Evolutionary conservation across 139 green algal species (phyloP), one percentile per base, ranked within the genome.

Genomic region (Tetraselmis chui): DNA sequence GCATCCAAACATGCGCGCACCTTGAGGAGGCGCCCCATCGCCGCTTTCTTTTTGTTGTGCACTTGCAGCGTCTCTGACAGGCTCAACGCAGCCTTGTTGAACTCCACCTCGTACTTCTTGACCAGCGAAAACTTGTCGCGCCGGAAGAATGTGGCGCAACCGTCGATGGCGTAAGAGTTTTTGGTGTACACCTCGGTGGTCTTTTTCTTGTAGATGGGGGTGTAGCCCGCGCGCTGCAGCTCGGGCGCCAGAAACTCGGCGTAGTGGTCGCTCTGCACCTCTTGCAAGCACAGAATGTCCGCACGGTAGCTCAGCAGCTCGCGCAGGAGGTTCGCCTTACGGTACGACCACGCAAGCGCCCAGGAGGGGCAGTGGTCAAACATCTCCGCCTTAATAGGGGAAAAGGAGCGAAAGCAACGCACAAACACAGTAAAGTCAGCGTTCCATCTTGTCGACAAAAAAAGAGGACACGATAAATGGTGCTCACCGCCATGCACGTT

Each of bases 51-150:
- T 18, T 67, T 67, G 45, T 67, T 67, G 45, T 67, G 5, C 11
- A 67, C 45, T 85, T 94, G 89, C 30, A 98, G 92, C 5, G 89
- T 85, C 31, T 99, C 96, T 0, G 91, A 92, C 76, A 98, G 86
- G 0, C 86, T 94, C 32, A 98, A 88, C 23, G 96, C 96, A 23
- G 96, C 96, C 89, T 99, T 99, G 93, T 99, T 99, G 93, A 99
- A 99, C 91, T 99, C 96, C 81, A 99, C 94, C 90, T 97, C 94
- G 80, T 99, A 99, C 92, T 99, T 99, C 91, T 99, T 99, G 23
- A 99, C 95, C 45, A 99, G 89, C 24, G 90, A 85, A 83, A 99
- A 99, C 75, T 90, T 88, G 81, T 96, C 91, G 1, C 81, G 85
- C 75, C 89, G 88, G 92, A 97, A 99, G 86, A 99, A 99, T 5